Percentiles rank a stretch among this genome's conserved stretches.
These are phyloP conservation scores for Rhytidhysteron rufulum DNA, from an alignment of 2,329 filamentous ascomycete genomes.

Conservation along the genomic window DNA sequence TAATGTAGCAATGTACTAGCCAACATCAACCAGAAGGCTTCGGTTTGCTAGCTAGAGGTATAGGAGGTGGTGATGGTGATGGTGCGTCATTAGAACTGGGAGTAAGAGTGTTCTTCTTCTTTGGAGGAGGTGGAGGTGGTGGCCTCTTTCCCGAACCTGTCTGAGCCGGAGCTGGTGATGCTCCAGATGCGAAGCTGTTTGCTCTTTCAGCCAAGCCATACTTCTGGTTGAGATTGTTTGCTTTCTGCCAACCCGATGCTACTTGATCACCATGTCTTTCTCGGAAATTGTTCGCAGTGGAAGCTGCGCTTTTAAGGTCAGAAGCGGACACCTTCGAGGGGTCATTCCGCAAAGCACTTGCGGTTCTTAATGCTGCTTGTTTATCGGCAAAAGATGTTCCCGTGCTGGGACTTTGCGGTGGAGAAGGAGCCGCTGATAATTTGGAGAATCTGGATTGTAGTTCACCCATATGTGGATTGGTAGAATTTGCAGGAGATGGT, in stretches of 20 bases:
- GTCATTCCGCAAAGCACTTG: conserved; percentile 56
- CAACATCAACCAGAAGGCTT: conserved; percentile 19
- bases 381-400: conserved; percentile 63
- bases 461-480: conserved; percentile 55
- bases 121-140: conserved; percentile 57
- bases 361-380: conserved; percentile 59
- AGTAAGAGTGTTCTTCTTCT: conserved; percentile 49
- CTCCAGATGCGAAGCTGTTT: conserved; percentile 35
- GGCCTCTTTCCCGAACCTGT: conserved; percentile 47
- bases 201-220: conserved; percentile 54
- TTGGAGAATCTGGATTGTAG: conserved; percentile 63
- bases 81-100: conserved; percentile 24
- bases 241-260: conserved; percentile 55
- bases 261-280: conserved; percentile 68
- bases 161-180: conserved; percentile 20
- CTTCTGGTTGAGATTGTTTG: conserved; percentile 58
- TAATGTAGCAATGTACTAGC: too few species aligned
- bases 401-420: conserved; percentile 31
- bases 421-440: conserved; percentile 31
- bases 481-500: conserved; percentile 18
- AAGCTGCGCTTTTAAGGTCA: conserved; percentile 56
- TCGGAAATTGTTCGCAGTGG: conserved; percentile 65
- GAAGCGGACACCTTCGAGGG: conserved; percentile 59
- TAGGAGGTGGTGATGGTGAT: conserved; percentile 57
- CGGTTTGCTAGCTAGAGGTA: conserved; percentile 57